Evolutionary conservation across 768 basidiomycete species (phyloP), one percentile per base, ranked within the genome.

Genomic region (Tulasnella sp.): DNA sequence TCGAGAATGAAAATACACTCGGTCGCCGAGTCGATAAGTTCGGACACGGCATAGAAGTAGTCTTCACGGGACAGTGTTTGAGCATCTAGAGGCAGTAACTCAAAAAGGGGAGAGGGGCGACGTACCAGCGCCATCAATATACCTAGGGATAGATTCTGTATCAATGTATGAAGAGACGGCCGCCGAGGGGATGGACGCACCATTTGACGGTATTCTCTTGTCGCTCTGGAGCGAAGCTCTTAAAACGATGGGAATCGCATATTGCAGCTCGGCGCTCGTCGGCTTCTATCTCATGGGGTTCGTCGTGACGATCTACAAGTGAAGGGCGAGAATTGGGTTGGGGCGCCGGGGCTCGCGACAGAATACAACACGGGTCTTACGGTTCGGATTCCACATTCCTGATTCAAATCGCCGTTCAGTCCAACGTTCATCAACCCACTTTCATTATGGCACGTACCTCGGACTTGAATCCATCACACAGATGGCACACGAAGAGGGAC

Each of bases 1-100:
- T 86, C 86, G n/a, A 84, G 80, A 78, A 87, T 87, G 81, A 83
- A 85, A 81, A 87, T 86, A 42, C 81, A 82, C 81, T 85, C 84
- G 51, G 82, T 40, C 9, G 81, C 81, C 23, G 75, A 48, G 61
- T 81, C 80, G 74, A 86, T 83, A 42, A 84, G 74, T 75, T 86
- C 85, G 16, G 83, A 83, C 40, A 86, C 73, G 0, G 86, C 86
- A 82, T 84, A 86, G 81, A 87, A 86, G 81, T 86, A 87, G 80
- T 87, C 78, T 78, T 7, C n/a, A 39, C 1, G 3, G 16, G 69
- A n/a, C 40, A 9, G 18, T 29, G 42, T 73, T 29, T 16, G 37
- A 40, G 20, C 9, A 37, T 15, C 32, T 32, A 18, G n/a, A 23
- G 23, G n/a, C 26, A 37, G n/a, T 1, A n/a, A 0, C 10, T 20